Evolutionary conservation across 495 filamentous ascomycete genomes (phyloP), one percentile per base, ranked within the genome.

Genomic region (Cercophora scortea): DNA sequence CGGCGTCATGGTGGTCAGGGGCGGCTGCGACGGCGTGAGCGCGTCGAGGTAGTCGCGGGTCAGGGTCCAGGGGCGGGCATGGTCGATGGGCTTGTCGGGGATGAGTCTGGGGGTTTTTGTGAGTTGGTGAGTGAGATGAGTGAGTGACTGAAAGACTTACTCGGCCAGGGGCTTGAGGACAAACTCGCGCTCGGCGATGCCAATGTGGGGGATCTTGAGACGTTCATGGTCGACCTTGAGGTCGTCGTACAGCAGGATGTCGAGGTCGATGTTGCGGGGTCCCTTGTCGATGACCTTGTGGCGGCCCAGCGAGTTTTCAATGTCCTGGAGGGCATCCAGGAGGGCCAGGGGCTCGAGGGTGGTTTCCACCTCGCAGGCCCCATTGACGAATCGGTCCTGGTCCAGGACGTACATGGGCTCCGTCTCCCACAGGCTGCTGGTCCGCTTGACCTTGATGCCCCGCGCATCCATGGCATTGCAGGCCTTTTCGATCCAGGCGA

Each of bases 391-490:
- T 15, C 82, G 78, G 52, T 81, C 81, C 64, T 98, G 93, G 61
- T 95, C 85, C 56, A 86, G 70, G 57, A 96, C 84, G 71, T 98
- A 97, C 93, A 98, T 98, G 18, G 93, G 88, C 54, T 88, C 82
- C 7, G 92, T 98, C 71, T 97, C 89, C 75, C 92, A 98, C 38
- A 98, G 74, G 49, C 83, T 82, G 63, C 93, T 96, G 0, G 92
- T 96, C 59, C 84, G 72, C 49, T 81, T 78, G 39, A 98, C 78
- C 51, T 71, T 80, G 65, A 97, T 88, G 45, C 78, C 81, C 35
- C 80, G 72, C 32, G 69, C 64, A 47, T 85, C 79, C 82, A 98
- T 87, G 60, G 86, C 79, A 44, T 72, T 74, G 65, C 89, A 89
- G 1, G 93, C 91, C 51, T 76, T 71, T 67, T 95, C 89, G 44